Base-by-base conservation (phyloP, 257 asterid species). In the Knoxia roxburghii region DNA sequence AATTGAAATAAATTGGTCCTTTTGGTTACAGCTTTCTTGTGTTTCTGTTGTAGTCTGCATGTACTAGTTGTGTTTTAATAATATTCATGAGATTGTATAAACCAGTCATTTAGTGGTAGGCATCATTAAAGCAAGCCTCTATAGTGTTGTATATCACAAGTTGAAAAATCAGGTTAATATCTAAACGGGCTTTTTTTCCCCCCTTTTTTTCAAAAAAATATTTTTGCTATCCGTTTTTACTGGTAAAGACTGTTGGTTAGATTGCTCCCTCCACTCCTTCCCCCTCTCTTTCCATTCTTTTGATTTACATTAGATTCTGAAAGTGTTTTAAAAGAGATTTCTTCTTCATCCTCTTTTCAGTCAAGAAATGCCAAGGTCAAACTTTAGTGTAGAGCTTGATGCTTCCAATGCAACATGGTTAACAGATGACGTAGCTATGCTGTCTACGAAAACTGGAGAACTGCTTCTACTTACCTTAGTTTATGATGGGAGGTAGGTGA, bases 371-470 rank as follows among this genome's bases (percentile, higher is more conserved):
- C 84, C 85, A 68, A 85, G 94, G 74, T 81, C 95, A 73, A 83
- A 84, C 75, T 87, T 93, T 79, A 76, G 74, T 74, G 85, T 81
- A 70, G 99, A 93, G 88, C 90, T 90, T 59, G 99, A 93, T 81
- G 95, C 95, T 35, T 86, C 97, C 75, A 84, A 82, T 77, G 97
- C 97, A 30, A 81, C 96, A 8, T 93, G 99, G 99, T 77, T 93
- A 73, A 72, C 96, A 62, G 87, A 82, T 86, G 96, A 93, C 80
- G 99, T 93, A 69, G 99, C 89, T 30, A 80, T 93, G 84, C 82
- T 93, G 77, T 93, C 99, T 32, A 77, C 99, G 68, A 93, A 90
- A 79, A 82, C 91, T 17, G 97, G 99, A 79, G 99, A 93, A 72
- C 84, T 93, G 78, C 99, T 90, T 76, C 76, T 90, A 67, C 90